Conservation (phyloP, 306 rosid genomes). For the Dalbergia cochinchinensis region DNA sequence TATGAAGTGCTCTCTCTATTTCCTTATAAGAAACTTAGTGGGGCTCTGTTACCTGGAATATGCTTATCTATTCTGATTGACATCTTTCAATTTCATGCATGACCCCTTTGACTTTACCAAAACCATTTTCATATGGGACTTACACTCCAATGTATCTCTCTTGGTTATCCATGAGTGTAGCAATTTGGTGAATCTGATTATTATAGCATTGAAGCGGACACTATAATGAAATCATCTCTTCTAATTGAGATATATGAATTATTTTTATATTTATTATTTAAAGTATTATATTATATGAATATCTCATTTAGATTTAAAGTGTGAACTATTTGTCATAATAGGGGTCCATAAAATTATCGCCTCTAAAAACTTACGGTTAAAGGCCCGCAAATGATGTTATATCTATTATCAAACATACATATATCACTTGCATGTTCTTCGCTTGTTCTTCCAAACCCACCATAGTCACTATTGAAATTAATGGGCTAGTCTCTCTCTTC, state of each 20-base stretch:
- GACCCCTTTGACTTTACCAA: not conserved
- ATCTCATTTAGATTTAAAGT: too few relatives aligned
- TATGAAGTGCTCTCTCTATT: slow-evolving; percentile 38
- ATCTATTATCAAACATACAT: not conserved
- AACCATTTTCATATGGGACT: not conserved
- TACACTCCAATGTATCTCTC: not conserved
- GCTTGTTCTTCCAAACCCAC: slow-evolving; percentile 68
- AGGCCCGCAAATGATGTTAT: too few relatives aligned
- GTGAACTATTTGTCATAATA: too few relatives aligned
- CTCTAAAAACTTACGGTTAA: too few relatives aligned
- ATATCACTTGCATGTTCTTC: slow-evolving; percentile 49
- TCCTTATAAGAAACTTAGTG: slow-evolving; percentile 40
- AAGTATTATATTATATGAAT: too few relatives aligned
- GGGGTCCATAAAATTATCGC: too few relatives aligned
- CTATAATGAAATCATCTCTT: too few relatives aligned
- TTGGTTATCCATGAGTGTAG: slow-evolving; percentile 16
- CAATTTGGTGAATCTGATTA: not conserved
- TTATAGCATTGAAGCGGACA: too few relatives aligned
- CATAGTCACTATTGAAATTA: slow-evolving; percentile 11
- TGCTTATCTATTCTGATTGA: slow-evolving; percentile 42
- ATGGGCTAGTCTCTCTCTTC: slow-evolving; percentile 39
- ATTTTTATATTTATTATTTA: too few relatives aligned
- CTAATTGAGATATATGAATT: too few relatives aligned
- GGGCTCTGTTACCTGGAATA: slow-evolving; percentile 37
- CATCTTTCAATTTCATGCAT: slow-evolving; percentile 19